Percentiles rank a stretch among this genome's conserved stretches.
phyloP scores from a whole-genome alignment of 2,329 filamentous ascomycete species.

The Cladosporium oxysporum region DNA sequence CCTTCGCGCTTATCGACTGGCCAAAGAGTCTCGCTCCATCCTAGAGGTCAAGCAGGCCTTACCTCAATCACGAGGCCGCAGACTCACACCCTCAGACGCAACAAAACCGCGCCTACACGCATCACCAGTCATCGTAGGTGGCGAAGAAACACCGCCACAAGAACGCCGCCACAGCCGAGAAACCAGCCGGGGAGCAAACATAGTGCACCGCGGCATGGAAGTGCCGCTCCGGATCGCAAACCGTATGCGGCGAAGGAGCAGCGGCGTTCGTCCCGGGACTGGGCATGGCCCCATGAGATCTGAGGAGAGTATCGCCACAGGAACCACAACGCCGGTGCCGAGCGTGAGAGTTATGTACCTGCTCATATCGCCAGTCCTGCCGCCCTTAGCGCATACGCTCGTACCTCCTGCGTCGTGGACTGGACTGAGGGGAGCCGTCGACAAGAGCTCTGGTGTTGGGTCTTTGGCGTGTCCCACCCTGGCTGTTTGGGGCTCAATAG shows the following conservation, averaged over 20 bases:
- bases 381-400: slow-evolving; percentile 44
- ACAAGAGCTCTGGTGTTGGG: slow-evolving; percentile 48
- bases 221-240: slow-evolving; percentile 37
- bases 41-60: slow-evolving; percentile 34
- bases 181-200: slow-evolving; percentile 36
- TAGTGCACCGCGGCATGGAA: slow-evolving; percentile 45
- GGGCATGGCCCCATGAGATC: slow-evolving; percentile 30
- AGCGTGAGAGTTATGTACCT: slow-evolving; percentile 41
- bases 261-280: neutral
- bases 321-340: slow-evolving; percentile 29
- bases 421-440: slow-evolving; percentile 20
- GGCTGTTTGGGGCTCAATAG: slow-evolving; percentile 72
- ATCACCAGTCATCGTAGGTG: slow-evolving; percentile 41
- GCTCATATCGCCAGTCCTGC: slow-evolving; percentile 50
- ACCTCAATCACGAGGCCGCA: slow-evolving; percentile 37
- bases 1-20: slow-evolving; percentile 67
- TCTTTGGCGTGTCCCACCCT: slow-evolving; percentile 60
- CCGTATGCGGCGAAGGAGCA: slow-evolving; percentile 30
- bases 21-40: slow-evolving; percentile 60
- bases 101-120: slow-evolving; percentile 18
- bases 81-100: slow-evolving; percentile 26
- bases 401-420: slow-evolving; percentile 33
- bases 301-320: slow-evolving; percentile 30
- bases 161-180: slow-evolving; percentile 46
- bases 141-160: slow-evolving; percentile 48